phyloP scores from a whole-genome alignment of 345 rosid species.

The Boechera retrofracta region DNA sequence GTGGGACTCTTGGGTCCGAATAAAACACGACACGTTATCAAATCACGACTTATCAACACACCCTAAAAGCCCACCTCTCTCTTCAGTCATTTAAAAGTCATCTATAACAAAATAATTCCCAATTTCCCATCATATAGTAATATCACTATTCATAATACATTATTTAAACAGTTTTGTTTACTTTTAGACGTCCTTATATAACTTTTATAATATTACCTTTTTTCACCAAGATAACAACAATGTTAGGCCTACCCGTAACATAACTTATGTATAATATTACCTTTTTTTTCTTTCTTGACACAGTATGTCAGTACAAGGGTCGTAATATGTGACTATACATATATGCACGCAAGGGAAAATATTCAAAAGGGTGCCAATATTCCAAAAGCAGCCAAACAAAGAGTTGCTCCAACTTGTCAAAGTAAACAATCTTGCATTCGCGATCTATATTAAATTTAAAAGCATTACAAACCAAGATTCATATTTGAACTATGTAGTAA shows the following conservation, averaged over 20 bases:
- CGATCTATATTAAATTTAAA: not conserved
- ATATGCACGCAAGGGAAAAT: not conserved
- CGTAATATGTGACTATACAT: not conserved
- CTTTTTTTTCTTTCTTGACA: no score
- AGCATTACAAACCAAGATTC: not conserved
- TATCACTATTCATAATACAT: not conserved
- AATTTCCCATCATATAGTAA: constrained; percentile 10
- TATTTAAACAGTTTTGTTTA: not conserved
- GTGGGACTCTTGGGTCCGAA: not conserved
- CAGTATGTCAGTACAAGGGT: not conserved
- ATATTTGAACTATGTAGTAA: no score
- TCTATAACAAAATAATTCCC: not conserved
- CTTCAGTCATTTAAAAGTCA: not conserved
- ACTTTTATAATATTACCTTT: no score
- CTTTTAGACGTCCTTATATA: not conserved
- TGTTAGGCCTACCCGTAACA: not conserved
- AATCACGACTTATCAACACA: not conserved
- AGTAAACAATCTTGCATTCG: not conserved
- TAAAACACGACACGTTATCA: constrained; percentile 5
- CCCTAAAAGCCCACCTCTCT: constrained; percentile 2
- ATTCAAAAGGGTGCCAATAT: not conserved
- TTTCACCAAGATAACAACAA: not conserved
- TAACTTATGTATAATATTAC: not conserved
- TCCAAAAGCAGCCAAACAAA: not conserved
- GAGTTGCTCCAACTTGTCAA: not conserved